Conservation (phyloP, 2,329 filamentous ascomycete genomes). For the Gaeumannomyces sp. region DNA sequence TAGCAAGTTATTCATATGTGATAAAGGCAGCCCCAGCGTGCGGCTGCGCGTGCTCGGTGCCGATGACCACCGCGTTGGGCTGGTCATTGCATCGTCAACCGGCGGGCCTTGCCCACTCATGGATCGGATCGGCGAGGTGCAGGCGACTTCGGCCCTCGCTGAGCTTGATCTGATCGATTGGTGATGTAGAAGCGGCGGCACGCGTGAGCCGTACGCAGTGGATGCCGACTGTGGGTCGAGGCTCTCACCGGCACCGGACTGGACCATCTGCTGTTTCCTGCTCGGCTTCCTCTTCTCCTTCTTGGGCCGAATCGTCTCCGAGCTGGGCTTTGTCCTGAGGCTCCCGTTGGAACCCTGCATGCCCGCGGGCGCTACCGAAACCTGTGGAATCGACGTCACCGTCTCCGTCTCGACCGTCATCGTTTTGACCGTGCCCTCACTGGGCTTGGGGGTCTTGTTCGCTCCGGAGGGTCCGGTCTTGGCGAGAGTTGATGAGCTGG, state of each 20-base stretch:
- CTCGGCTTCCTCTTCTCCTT: slow-evolving; percentile 81
- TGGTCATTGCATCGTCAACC: slow-evolving; percentile 20
- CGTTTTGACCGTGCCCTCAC: slow-evolving; percentile 72
- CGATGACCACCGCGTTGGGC: slow-evolving; percentile 17
- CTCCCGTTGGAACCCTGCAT: slow-evolving; percentile 62
- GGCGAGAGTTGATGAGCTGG: slow-evolving; percentile 49
- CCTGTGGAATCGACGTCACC: slow-evolving; percentile 82
- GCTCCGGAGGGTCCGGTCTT: slow-evolving; percentile 44
- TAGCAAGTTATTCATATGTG: slow-evolving; percentile 38
- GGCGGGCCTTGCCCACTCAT: slow-evolving; percentile 27
- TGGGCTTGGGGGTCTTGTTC: slow-evolving; percentile 55
- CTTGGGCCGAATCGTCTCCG: slow-evolving; percentile 91
- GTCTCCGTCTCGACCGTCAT: slow-evolving; percentile 99
- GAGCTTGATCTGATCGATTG: slow-evolving; percentile 32
- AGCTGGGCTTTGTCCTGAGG: slow-evolving; percentile 79
- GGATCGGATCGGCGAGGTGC: slow-evolving; percentile 29
- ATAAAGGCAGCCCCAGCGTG: slow-evolving; percentile 27
- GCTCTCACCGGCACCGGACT: slow-evolving; percentile 65
- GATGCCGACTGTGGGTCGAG: slow-evolving; percentile 16
- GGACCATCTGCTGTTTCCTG: slow-evolving; percentile 68
- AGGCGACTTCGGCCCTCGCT: slow-evolving; percentile 20
- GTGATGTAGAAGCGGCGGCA: slow-evolving; percentile 32
- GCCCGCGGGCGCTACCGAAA: slow-evolving; percentile 62
- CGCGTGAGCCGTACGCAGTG: neutral
- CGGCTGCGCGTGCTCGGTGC: slow-evolving; percentile 16